Evolutionary conservation across 2,329 filamentous ascomycete genomes (phyloP), one percentile per base, ranked within the genome.

Genomic region (Alternaria incomplexa): DNA sequence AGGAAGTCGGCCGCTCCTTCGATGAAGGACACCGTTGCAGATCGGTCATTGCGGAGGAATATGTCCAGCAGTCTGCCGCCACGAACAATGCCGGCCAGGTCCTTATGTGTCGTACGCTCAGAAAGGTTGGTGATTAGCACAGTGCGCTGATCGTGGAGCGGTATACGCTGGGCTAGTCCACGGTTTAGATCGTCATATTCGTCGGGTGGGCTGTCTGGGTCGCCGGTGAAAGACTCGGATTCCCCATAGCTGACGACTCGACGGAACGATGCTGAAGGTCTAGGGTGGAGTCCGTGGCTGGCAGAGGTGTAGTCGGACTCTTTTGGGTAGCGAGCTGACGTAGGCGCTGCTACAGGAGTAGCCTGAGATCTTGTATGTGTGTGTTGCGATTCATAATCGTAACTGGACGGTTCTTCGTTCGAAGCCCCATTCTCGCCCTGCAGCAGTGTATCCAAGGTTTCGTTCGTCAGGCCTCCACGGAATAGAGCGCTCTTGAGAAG

Each of bases 31-130:
- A 96, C 83, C 45, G 85, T 86, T 5, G 88, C 91, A 47, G 82
- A 82, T 30, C 86, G 86, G 55, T 93, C 89, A 45, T 85, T 74
- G 30, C 88, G 87, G 51, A 93, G 69, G 68, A 86, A 90, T 44
- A 95, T 82, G 66, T 93, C 90, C 11, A 94, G 78, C 11, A 96
- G 71, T 66, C 87, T 83, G 1, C 92, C 93, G 23, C 93, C 92
- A 61, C 90, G 88, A 55, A 96, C 81, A 11, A 85, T 84, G 22
- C 85, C 83, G 4, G 86, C 84, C 62, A 96, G 81, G 65, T 96
- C 91, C 50, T 84, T 84, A 72, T 91, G 87, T 0, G 88, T 91
- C 13, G 86, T 86, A 3, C 82, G 83, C 6, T 89, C 85, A 1
- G 89, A 82, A 1, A 96, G 83, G 61, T 90, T 89, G 36, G 80